A percentile compares a stretch with the other conserved stretches of the same genome.
phyloP scores from a whole-genome alignment of 1,284 basidiomycete genomes.

The Ganoderma meredithae region DNA sequence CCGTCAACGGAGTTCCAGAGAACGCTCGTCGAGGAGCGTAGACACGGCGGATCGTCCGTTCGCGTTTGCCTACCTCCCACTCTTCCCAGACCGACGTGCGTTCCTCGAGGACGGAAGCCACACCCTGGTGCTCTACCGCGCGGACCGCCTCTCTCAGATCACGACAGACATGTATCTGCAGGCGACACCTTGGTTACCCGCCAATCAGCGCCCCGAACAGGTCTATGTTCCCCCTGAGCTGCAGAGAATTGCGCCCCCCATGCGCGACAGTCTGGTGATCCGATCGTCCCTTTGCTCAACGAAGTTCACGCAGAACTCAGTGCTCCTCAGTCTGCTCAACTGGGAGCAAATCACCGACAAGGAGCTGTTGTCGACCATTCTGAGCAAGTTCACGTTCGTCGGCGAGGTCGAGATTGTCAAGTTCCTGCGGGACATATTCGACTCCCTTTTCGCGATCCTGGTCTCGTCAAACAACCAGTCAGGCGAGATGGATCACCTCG shows the following conservation, averaged over 20 bases:
- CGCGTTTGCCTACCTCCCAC: conserved; percentile 91
- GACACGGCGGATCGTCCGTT: conserved; percentile 78
- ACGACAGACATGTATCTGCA: conserved; percentile 75
- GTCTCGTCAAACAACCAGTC: conserved; percentile 77
- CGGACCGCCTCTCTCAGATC: conserved; percentile 71
- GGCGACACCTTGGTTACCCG: conserved; percentile 64
- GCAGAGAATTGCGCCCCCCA: conserved; percentile 68
- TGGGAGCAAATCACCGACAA: conserved; percentile 82
- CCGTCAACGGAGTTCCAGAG: conserved; percentile 74
- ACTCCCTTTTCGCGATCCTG: conserved; percentile 92
- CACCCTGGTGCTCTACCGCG: conserved; percentile 83
- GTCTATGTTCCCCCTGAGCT: conserved; percentile 68
- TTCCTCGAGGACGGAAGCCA: conserved; percentile 95
- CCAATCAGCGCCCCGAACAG: conserved; percentile 66
- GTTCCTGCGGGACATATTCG: conserved; percentile 92
- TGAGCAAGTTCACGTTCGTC: conserved; percentile 92
- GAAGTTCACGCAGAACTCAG: conserved; percentile 90
- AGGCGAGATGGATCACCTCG: conserved; percentile 85
- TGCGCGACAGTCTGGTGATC: conserved; percentile 83
- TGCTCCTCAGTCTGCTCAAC: conserved; percentile 82
- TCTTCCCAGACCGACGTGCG: conserved; percentile 81
- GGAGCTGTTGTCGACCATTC: conserved; percentile 73
- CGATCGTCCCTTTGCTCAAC: conserved; percentile 94
- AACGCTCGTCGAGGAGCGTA: conserved; percentile 48
- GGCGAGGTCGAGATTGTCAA: conserved; percentile 95